Evolutionary conservation across 2,329 filamentous ascomycete genomes (phyloP), one percentile per base, ranked within the genome.

Genomic region (Parafenestella ontariensis): DNA sequence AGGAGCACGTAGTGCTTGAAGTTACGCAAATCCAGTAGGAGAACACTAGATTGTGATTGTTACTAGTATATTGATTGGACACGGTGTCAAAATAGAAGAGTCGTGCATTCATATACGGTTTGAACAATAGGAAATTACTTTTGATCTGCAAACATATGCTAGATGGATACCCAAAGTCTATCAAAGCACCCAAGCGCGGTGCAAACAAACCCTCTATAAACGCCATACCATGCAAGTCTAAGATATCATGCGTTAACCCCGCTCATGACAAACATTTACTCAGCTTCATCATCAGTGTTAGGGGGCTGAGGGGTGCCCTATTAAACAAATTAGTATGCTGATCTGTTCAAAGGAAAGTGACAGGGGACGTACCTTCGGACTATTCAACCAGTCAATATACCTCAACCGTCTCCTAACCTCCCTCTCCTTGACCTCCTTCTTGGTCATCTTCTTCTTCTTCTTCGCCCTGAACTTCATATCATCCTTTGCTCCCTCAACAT

Each of bases 401-500:
- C 95, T 87, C 77, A 98, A 81, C 66, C 95, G 85, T 64, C 94
- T 86, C 61, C 96, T 85, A 39, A 90, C 89, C 79, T 98, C 94
- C 18, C 90, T 85, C 77, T 99, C 95, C 85, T 99, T 99, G 74
- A 93, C 67, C 78, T 99, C 92, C 79, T 92, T 92, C 82, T 96
- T 91, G 52, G 95, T 99, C 86, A 95, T 86, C 91, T 99, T 99
- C 87, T 94, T 96, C 92, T 97, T 97, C 81, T 89, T 89, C 85
- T 93, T 95, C 9, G 90, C 83, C 77, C 84, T 87, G 87, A 99
- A 99, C 81, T 96, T 94, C 83, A 99, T 85, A 56, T 83, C 84
- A 77, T 89, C 76, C 70, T 80, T 83, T 56, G 87, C 87, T 66
- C 95, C 93, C 78, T 98, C 94, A 0, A 83, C 86, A n/a, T 92